Conservation (phyloP, 129 eudicot genomes). For the Flaveria trinervia region DNA sequence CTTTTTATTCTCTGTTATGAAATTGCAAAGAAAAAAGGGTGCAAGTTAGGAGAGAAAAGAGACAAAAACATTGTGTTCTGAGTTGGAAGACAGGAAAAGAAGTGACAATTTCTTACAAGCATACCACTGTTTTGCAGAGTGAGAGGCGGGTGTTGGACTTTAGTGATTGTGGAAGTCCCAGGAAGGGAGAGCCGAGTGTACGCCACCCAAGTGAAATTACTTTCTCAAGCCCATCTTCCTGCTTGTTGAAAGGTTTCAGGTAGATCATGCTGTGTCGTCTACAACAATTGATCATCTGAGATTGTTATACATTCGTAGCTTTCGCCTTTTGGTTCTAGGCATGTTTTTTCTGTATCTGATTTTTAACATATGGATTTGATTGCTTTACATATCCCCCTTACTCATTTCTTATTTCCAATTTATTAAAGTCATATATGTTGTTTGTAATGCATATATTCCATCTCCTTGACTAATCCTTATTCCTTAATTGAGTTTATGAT, state of each 20-base stretch:
- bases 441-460: neutral
- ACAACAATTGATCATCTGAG: neutral
- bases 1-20: neutral
- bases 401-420: neutral
- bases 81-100: too few species aligned
- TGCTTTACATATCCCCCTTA: too few species aligned
- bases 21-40: neutral
- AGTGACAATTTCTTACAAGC: neutral
- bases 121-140: conserved; percentile 39
- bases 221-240: conserved; percentile 62
- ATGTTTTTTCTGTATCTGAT: neutral
- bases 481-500: neutral
- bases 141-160: conserved; percentile 80
- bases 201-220: conserved; percentile 36
- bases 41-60: neutral
- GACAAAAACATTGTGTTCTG: neutral
- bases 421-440: neutral
- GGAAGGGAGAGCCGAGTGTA: conserved; percentile 43
- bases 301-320: neutral
- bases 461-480: neutral
- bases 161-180: conserved; percentile 75
- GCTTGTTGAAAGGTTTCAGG: conserved; percentile 76
- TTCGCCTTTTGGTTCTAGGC: neutral
- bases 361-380: neutral
- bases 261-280: conserved; percentile 26